Base-by-base conservation (phyloP, 768 basidiomycete genomes). In the Mycena chlorophos region DNA sequence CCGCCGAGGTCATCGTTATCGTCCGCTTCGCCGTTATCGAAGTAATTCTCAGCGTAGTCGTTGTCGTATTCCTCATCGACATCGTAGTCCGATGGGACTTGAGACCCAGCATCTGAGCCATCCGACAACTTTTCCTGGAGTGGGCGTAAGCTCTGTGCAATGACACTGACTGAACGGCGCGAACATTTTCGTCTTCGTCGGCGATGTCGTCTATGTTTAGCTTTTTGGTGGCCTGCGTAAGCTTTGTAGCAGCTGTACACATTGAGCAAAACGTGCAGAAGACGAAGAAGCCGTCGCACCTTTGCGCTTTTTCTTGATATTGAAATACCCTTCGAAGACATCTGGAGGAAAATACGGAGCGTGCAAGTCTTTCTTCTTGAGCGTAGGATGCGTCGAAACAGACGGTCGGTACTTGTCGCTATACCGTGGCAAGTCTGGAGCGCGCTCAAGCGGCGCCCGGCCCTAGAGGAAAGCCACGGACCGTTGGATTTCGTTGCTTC, bases 61-160 rank as follows among this genome's bases (percentile, higher is more conserved):
- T 94, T 92, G 69, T 93, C 91, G 65, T 93, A 91, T 63, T 92
- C 91, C 68, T 95, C 92, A 28, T 92, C 88, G 20, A 89, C 88
- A 60, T 92, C 91, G 65, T 92, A 92, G 68, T 93, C 90, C 23
- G 83, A 85, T 37, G 71, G 79, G 27, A 69, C 81, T 63, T 87
- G 85, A 12, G 88, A 89, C 20, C 83, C 88, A 23, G 69, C 78
- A 16, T 88, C 84, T 27, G 87, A 89, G 3, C 75, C 89, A 5
- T 86, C 85, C 22, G 79, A 81, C 0, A 87, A 88, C 63, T 89
- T 88, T 61, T 87, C 86, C 83, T 89, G 27, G 23, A 8, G 51
- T 1, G 5, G 26, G 12, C 52, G 37, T 49, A 29, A 45, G 34
- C 8, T 46, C 40, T 27, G 45, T 45, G 38, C 31, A 8, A 56